Evolutionary conservation across 83 land plant species (phyloP), one percentile per base, ranked within the genome.

Genomic region (Diphasiastrum complanatum): DNA sequence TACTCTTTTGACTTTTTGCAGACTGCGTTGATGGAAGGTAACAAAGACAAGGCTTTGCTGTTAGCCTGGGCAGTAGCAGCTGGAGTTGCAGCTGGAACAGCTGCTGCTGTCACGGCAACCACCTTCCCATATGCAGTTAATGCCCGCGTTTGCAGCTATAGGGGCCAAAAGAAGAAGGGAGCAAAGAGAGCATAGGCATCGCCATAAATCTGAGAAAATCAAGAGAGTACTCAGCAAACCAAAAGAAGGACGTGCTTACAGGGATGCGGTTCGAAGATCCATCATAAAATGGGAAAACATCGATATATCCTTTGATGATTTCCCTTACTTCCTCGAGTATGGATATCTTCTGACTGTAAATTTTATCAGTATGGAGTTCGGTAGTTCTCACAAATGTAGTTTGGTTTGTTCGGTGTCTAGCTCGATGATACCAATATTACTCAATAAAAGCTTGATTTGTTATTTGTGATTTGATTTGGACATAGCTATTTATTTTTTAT

Each of bases 11-110:
- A n/a, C n/a, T n/a, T n/a, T n/a, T n/a, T n/a, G n/a, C n/a, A n/a
- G n/a, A n/a, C n/a, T n/a, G n/a, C n/a, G n/a, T n/a, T n/a, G 45
- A 75, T 75, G 78, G 78, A 75, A 43, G 67, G 70, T 43, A 63
- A 52, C 30, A 64, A 33, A 31, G 78, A 75, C 45, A 59, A 68
- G 6, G 78, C 69, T 16, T 28, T 70, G 51, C 63, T 56, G 73
- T 51, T 75, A 51, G 67, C 75, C 6, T 47, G 69, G 36, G 78
- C 78, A 31, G 38, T 75, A 20, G 75, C 78, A 26, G 75, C 61
- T 56, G 78, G 78, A 4, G 40, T 75, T 24, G 75, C 78, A 37
- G 78, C 78, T 34, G 78, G 78, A 35, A 70, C 78, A 63, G 78
- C 78, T n/a, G 78, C 78, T 30, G 75, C 75, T 3, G 68, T 75